phyloP scores from a whole-genome alignment of 2,329 filamentous ascomycete species.

The Ophiocordyceps polyrhachis-furcata region DNA sequence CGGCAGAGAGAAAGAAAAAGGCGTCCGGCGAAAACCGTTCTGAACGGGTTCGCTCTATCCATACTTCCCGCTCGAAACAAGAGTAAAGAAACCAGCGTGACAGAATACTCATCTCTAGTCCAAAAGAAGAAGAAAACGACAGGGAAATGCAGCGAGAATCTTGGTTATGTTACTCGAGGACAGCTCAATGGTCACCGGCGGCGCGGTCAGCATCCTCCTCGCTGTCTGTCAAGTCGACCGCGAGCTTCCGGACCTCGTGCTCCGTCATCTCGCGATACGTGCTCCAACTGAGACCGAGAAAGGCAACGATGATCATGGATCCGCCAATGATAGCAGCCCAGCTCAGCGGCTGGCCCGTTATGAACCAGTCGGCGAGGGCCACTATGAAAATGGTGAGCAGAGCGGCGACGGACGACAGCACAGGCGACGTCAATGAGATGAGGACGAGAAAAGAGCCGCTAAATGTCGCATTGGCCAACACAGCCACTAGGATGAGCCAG shows the following conservation, averaged over 20 bases:
- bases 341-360: constrained; percentile 61
- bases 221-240: constrained; percentile 25
- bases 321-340: constrained; percentile 66
- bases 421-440: constrained; percentile 81
- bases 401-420: constrained; percentile 80
- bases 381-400: constrained; percentile 95
- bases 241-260: constrained; percentile 44
- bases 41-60: not conserved
- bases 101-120: not conserved
- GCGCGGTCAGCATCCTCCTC: constrained; percentile 24
- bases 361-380: constrained; percentile 73
- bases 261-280: constrained; percentile 89
- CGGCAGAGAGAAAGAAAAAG: not conserved
- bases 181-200: not conserved
- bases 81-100: too few relatives aligned
- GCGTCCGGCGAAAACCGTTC: too few relatives aligned
- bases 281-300: constrained; percentile 72
- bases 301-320: constrained; percentile 70
- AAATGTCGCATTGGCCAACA: constrained; percentile 78
- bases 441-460: constrained; percentile 84
- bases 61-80: not conserved
- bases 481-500: constrained; percentile 61
- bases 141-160: not conserved
- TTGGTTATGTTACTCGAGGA: too few relatives aligned
- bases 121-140: not conserved